Conservation (phyloP, 1,139 yeast genomes). For the Nakaseomyces glabratus region DNA sequence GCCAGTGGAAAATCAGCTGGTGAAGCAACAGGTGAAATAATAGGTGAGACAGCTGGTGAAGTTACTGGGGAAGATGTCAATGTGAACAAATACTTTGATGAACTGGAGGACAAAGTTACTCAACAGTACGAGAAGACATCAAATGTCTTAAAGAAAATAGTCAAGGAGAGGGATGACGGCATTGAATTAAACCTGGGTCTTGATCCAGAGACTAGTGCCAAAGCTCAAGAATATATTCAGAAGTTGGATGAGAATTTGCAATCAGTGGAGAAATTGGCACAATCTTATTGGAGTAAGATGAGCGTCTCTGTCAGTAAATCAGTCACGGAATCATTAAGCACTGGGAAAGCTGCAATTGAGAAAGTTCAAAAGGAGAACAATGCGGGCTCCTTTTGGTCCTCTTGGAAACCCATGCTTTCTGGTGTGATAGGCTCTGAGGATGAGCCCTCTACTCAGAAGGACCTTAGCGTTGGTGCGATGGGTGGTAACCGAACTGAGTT, state of each 20-base stretch:
- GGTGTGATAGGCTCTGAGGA: slow-evolving; percentile 9
- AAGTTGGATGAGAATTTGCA: slow-evolving; percentile 25
- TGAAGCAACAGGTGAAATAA: slow-evolving; percentile 12
- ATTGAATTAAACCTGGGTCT: slow-evolving; percentile 21
- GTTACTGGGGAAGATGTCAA: slow-evolving; percentile 21
- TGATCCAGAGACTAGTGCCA: slow-evolving; percentile 19
- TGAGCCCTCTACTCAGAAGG: slow-evolving; percentile 10
- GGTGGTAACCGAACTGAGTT: slow-evolving; percentile 50
- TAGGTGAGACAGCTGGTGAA: too few relatives aligned
- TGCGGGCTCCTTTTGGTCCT: slow-evolving; percentile 3
- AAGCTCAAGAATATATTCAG: slow-evolving; percentile 25
- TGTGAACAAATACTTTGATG: slow-evolving; percentile 30
- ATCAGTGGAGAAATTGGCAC: slow-evolving; percentile 24
- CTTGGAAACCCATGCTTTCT: slow-evolving; percentile 1
- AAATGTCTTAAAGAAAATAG: slow-evolving; percentile 16
- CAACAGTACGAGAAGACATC: slow-evolving; percentile 25
- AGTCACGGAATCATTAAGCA: slow-evolving; percentile 16
- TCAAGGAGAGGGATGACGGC: slow-evolving; percentile 19
- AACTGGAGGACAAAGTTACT: slow-evolving; percentile 29
- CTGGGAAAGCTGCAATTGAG: slow-evolving; percentile 17
- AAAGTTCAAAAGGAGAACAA: slow-evolving; percentile 14
- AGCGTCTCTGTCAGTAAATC: slow-evolving; percentile 20
- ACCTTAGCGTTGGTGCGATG: slow-evolving; percentile 22
- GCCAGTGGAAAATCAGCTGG: slow-evolving; percentile 9
- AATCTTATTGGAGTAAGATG: slow-evolving; percentile 26